phyloP scores from a whole-genome alignment of 176 grass and related monocot genomes.

The Aegilops umbellulata region DNA sequence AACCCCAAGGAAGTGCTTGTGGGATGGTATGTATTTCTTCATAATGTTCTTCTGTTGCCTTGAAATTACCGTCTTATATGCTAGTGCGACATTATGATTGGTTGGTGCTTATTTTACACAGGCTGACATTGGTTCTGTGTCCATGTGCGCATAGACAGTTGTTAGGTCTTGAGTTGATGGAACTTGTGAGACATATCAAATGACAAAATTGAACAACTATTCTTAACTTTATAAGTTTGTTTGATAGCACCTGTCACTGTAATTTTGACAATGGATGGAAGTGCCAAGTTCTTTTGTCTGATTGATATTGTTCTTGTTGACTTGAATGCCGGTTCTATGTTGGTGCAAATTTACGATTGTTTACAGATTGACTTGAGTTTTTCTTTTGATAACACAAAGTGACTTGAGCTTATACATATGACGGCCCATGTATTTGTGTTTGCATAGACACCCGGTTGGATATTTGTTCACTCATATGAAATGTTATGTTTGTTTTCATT shows the following conservation, averaged over 20 bases:
- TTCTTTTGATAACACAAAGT: not conserved
- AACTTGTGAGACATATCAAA: not conserved
- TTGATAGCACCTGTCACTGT: not conserved
- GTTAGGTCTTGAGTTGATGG: not conserved
- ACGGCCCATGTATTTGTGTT: not conserved
- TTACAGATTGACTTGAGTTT: too few species aligned
- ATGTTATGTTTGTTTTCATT: not conserved
- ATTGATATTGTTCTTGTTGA: not conserved
- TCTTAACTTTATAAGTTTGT: not conserved
- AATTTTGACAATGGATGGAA: not conserved
- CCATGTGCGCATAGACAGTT: too few species aligned
- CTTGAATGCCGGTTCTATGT: not conserved
- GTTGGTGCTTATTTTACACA: not conserved
- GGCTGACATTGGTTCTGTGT: not conserved
- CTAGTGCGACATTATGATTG: not conserved
- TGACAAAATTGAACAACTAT: not conserved
- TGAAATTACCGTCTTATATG: not conserved
- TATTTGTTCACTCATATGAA: not conserved
- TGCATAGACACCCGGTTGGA: not conserved
- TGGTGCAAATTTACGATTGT: not conserved
- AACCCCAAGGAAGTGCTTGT: conserved; percentile 91
- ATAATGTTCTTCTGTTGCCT: not conserved
- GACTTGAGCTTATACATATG: not conserved
- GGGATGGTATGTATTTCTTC: conserved; percentile 57
- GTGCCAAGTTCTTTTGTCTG: not conserved